These are phyloP conservation scores for Trametes versicolor DNA, from an alignment of 1,284 basidiomycete species.

Conservation along the genomic window DNA sequence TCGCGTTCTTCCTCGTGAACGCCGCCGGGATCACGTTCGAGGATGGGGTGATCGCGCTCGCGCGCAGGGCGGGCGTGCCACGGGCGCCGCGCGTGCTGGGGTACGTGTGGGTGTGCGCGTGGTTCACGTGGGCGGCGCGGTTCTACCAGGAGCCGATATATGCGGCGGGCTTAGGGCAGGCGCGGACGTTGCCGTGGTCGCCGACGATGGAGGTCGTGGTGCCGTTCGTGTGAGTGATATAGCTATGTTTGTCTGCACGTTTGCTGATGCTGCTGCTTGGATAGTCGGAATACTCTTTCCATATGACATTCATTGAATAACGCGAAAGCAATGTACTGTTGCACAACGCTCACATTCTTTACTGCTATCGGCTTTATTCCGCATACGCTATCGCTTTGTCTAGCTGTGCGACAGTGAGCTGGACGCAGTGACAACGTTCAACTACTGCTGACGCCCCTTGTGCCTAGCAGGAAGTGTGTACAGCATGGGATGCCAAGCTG, in stretches of 20 bases:
- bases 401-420: too few species aligned
- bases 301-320: too few species aligned
- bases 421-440: too few species aligned
- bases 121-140: constrained; percentile 28
- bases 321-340: too few species aligned
- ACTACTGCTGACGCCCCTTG: too few species aligned
- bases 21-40: constrained; percentile 27
- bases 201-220: constrained; percentile 12
- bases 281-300: background rate
- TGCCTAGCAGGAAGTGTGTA: too few species aligned
- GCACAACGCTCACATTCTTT: too few species aligned
- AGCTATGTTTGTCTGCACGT: too few species aligned
- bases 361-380: too few species aligned
- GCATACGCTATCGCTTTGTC: too few species aligned
- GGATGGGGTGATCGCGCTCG: constrained; percentile 17
- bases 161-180: constrained; percentile 18
- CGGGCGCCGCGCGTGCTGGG: constrained; percentile 18
- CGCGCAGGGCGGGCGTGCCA: constrained; percentile 11
- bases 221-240: constrained; percentile 13
- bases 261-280: background rate
- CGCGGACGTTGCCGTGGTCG: constrained; percentile 27
- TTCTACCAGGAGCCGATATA: constrained; percentile 29
- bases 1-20: constrained; percentile 25
- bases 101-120: constrained; percentile 35
- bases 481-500: too few species aligned